phyloP scores from a whole-genome alignment of 345 rosid species.

The Erucastrum elatum region DNA sequence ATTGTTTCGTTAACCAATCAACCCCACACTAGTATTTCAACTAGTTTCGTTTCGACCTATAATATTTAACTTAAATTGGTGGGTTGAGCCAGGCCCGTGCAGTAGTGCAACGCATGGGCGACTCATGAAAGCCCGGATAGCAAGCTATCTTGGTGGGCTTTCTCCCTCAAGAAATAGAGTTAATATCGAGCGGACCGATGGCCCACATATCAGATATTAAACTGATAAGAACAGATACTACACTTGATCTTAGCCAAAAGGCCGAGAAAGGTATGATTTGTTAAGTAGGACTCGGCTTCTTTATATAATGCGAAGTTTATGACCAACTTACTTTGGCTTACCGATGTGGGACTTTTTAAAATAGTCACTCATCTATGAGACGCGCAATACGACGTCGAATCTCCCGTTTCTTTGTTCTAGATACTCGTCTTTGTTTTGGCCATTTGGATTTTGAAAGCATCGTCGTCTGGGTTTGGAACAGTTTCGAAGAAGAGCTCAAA shows the following conservation, averaged over 20 bases:
- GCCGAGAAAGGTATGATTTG: constrained; percentile 61
- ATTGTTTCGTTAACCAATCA: too few relatives aligned
- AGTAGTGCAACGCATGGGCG: too few relatives aligned
- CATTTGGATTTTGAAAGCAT: neutral
- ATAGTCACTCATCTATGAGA: neutral
- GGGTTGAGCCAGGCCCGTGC: too few relatives aligned
- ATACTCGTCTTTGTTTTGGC: neutral
- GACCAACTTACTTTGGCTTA: neutral
- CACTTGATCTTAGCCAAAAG: constrained; percentile 76
- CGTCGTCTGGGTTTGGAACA: neutral
- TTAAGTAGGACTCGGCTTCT: too few relatives aligned
- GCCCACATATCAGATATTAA: constrained; percentile 61
- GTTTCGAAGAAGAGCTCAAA: neutral
- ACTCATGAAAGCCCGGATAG: too few relatives aligned
- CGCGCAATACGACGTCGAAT: neutral
- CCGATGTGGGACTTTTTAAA: neutral
- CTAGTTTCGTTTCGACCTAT: too few relatives aligned
- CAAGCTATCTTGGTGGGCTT: neutral
- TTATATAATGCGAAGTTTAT: too few relatives aligned
- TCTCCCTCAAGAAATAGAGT: constrained; percentile 31
- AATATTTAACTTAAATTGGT: too few relatives aligned
- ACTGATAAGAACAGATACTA: constrained; percentile 69
- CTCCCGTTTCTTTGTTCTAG: neutral
- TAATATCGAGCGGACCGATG: constrained; percentile 39
- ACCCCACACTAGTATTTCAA: too few relatives aligned